phyloP scores from a whole-genome alignment of 257 asterid species.

The Leptodermis oblonga region DNA sequence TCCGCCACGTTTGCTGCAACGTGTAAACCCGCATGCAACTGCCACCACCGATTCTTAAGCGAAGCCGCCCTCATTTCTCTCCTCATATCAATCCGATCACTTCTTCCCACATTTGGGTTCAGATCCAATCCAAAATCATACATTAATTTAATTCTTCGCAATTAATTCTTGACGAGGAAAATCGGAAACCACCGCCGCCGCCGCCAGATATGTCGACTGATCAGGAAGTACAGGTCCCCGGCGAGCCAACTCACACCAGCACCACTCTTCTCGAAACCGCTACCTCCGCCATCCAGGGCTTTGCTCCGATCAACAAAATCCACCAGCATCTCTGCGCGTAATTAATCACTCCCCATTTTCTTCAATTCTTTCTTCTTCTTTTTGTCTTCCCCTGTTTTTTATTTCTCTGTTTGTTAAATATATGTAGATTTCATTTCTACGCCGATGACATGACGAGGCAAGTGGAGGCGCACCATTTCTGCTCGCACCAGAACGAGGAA shows the following conservation, averaged over 20 bases:
- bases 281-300: conserved; percentile 73
- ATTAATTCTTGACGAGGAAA: background rate
- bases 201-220: too few species aligned
- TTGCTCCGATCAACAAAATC: conserved; percentile 79
- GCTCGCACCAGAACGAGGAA: conserved; percentile 73
- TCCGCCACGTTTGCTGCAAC: conserved; percentile 33
- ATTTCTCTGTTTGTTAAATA: background rate
- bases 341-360: background rate
- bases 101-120: background rate
- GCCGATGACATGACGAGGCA: conserved; percentile 85
- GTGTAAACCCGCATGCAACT: conserved; percentile 36
- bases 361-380: too few species aligned
- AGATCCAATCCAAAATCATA: background rate
- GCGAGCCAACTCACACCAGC: conserved; percentile 62
- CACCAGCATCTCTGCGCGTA: conserved; percentile 99
- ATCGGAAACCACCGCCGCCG: too few species aligned
- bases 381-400: background rate
- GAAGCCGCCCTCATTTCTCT: background rate
- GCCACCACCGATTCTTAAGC: background rate
- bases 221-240: conserved; percentile 44
- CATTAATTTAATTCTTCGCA: background rate
- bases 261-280: conserved; percentile 71
- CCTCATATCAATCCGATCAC: background rate
- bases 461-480: conserved; percentile 95
- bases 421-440: conserved; percentile 72